Evolutionary conservation across 345 rosid genomes (phyloP).

Genomic region (Clausena lansium): DNA sequence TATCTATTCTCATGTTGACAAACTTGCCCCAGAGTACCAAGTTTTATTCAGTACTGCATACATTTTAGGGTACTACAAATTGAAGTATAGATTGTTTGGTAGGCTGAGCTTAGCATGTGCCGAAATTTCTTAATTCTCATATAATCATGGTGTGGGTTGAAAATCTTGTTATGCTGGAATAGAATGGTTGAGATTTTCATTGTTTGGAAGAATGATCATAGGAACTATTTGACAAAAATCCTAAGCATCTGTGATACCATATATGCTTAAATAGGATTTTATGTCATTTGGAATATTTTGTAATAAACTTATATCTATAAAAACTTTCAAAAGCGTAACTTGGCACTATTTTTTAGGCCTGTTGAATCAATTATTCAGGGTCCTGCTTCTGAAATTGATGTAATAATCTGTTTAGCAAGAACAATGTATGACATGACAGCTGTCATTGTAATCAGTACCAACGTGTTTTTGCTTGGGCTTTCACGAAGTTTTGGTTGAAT

Average conservation of each 20-base stretch:
- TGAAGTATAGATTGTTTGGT: neutral
- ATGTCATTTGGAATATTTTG: neutral
- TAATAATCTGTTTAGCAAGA: too few species aligned
- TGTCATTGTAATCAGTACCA: neutral
- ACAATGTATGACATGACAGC: neutral
- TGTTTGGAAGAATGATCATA: neutral
- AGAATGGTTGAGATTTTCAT: neutral
- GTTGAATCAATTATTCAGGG: neutral
- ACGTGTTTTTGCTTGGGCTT: neutral
- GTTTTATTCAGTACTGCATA: neutral
- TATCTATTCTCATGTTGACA: constrained; percentile 46
- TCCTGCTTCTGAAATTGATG: neutral
- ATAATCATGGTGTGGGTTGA: neutral
- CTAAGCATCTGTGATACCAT: neutral
- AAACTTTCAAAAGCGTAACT: neutral
- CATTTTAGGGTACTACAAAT: neutral
- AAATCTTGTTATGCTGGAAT: neutral
- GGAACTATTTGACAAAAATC: neutral
- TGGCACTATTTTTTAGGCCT: neutral
- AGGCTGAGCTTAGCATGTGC: neutral
- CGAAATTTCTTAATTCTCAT: neutral
- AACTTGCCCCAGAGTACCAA: constrained; percentile 22
- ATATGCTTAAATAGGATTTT: too few species aligned
- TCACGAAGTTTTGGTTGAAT: neutral
- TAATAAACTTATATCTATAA: neutral